Evolutionary conservation across 1,284 basidiomycete genomes (phyloP), one percentile per base, ranked within the genome.

Genomic region (Psilocybe mexicana): DNA sequence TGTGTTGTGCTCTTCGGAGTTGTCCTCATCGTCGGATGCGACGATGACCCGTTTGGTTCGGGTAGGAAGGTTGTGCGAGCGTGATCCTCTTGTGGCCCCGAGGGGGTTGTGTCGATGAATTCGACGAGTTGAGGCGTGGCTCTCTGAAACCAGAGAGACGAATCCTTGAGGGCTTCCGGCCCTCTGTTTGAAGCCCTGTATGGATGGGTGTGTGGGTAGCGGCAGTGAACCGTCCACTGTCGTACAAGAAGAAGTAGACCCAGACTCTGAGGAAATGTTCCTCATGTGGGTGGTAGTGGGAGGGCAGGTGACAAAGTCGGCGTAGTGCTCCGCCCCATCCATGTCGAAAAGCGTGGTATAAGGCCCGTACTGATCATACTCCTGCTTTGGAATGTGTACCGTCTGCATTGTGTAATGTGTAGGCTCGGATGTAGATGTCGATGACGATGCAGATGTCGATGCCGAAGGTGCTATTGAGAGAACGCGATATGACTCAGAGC

Each of bases 1-100:
- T 40, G 18, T 18, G 18, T 33, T 8, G 5, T 78, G 79, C 24
- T 82, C 82, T 57, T 86, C 86, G 8, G 83, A 83, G 6, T 76
- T 47, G 44, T 62, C 61, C 14, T 54, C 55, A 2, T 55, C 52
- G 14, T 54, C 57, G 1, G 57, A 59, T 10, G 36, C 38, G 23
- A 28, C 36, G 0, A 50, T 51, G 3, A 23, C 8, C 14, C 62
- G 55, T 50, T 46, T 44, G 46, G n/a, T 12, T 12, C 52, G 46
- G 38, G 58, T 23, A 12, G 55, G 11, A 49, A 36, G 30, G 24
- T 50, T 51, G 6, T 18, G 18, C 18, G 52, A 48, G 18, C 49
- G 44, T 2, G 45, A 30, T 10, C 44, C 50, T 23, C 40, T 43
- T 18, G 18, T 18, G 35, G 25, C 30, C 24, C 33, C 18, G 3